These are phyloP conservation scores for Chaetomium sp. DNA, from an alignment of 2,329 filamentous ascomycete species.

Conservation along the genomic window DNA sequence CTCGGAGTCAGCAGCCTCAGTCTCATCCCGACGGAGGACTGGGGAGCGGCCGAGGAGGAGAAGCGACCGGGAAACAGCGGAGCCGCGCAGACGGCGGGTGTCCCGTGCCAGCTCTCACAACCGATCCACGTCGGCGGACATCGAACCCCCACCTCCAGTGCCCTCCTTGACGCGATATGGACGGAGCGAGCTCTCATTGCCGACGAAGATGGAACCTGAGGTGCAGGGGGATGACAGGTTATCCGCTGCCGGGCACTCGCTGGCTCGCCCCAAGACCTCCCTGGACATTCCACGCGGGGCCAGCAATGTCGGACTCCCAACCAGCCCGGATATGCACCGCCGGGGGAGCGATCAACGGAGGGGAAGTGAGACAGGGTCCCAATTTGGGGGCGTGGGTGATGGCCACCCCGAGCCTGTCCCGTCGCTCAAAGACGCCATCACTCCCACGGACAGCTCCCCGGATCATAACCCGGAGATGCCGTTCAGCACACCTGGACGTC, in stretches of 20 bases:
- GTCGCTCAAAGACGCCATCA: neutral
- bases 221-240: neutral
- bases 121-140: slow-evolving; percentile 11
- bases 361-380: slow-evolving; percentile 7
- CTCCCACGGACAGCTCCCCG: slow-evolving; percentile 15
- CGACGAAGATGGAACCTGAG: neutral
- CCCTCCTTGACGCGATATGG: slow-evolving; percentile 1
- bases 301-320: slow-evolving; percentile 13
- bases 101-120: slow-evolving; percentile 3
- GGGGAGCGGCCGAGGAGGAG: slow-evolving; percentile 1
- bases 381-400: neutral
- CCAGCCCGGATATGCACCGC: slow-evolving; percentile 18
- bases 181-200: slow-evolving; percentile 8
- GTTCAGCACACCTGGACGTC: neutral
- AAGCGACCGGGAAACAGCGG: neutral
- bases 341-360: slow-evolving; percentile 6
- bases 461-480: slow-evolving; percentile 13
- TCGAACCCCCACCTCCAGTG: slow-evolving; percentile 2
- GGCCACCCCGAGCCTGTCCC: slow-evolving; percentile 1
- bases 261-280: neutral
- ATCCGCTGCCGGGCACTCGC: neutral
- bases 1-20: slow-evolving; percentile 9
- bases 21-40: neutral
- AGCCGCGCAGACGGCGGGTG: neutral
- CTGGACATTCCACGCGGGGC: slow-evolving; percentile 1